Evolutionary conservation across 257 asterid genomes (phyloP).

Genomic region (Asclepias syriaca): DNA sequence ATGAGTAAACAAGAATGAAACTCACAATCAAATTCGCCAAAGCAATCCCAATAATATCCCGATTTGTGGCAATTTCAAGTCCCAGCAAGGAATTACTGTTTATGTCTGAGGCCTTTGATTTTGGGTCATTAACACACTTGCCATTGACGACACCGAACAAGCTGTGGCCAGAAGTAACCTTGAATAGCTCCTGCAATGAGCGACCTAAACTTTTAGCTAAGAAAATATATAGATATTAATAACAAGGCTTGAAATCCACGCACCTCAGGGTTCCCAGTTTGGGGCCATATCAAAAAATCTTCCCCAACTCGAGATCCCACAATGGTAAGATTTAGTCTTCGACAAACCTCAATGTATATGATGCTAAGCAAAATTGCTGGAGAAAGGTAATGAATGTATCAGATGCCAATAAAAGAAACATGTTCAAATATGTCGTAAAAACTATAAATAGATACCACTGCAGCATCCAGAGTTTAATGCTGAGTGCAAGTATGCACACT

Average conservation of each 20-base stretch:
- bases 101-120: slow-evolving; percentile 87
- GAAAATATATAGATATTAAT: not conserved
- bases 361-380: slow-evolving; percentile 91
- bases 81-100: slow-evolving; percentile 69
- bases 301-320: slow-evolving; percentile 99
- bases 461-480: slow-evolving; percentile 67
- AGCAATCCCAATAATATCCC: slow-evolving; percentile 85
- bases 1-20: slow-evolving; percentile 1
- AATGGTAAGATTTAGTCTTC: slow-evolving; percentile 76
- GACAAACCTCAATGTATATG: slow-evolving; percentile 93
- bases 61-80: slow-evolving; percentile 81
- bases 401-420: slow-evolving; percentile 13
- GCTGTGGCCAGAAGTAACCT: slow-evolving; percentile 74
- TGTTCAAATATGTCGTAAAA: not conserved
- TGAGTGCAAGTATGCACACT: slow-evolving; percentile 78
- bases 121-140: slow-evolving; percentile 84
- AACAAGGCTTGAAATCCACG: slow-evolving; percentile 11
- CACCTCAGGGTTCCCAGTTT: slow-evolving; percentile 91
- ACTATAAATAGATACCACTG: slow-evolving; percentile 48
- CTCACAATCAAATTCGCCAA: slow-evolving; percentile 94
- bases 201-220: not conserved
- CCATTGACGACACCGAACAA: slow-evolving; percentile 81
- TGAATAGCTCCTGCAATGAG: slow-evolving; percentile 68
- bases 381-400: slow-evolving; percentile 14
- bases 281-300: slow-evolving; percentile 96